Evolutionary conservation across 2,329 filamentous ascomycete species (phyloP).

Genomic region (Pestalotiopsis sp.): DNA sequence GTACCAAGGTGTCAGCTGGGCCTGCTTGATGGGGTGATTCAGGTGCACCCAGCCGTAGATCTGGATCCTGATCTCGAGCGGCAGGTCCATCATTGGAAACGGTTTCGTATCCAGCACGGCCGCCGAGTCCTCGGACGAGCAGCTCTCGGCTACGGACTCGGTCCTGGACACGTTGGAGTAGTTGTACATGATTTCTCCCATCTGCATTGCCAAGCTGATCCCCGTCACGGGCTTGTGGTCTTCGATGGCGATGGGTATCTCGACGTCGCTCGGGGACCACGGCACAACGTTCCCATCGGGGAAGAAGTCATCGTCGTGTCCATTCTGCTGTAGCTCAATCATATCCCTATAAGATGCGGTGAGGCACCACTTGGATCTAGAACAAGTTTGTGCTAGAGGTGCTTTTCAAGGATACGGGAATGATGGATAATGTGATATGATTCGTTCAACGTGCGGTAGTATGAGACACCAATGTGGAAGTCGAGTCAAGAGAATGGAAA

Average conservation of each 20-base stretch:
- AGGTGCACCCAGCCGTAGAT: conserved; percentile 46
- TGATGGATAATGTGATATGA: no score
- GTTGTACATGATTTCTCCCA: not conserved
- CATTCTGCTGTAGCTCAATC: not conserved
- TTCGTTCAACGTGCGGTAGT: no score
- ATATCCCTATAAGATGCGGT: not conserved
- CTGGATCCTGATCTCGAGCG: conserved; percentile 46
- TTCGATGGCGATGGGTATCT: not conserved
- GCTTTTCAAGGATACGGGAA: no score
- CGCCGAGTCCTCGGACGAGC: not conserved
- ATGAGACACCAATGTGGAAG: no score
- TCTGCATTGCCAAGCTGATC: not conserved
- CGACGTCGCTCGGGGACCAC: not conserved
- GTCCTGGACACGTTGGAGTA: not conserved
- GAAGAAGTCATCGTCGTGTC: not conserved
- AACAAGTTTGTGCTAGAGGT: no score
- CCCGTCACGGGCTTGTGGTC: not conserved
- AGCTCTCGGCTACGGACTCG: not conserved
- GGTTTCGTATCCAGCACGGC: not conserved
- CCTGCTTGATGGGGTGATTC: conserved; percentile 38
- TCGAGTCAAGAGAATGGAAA: no score
- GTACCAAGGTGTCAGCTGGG: conserved; percentile 41
- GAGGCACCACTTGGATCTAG: no score
- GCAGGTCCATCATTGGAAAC: conserved; percentile 36
- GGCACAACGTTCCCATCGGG: not conserved